These are phyloP conservation scores for Xylaria venustula DNA, from an alignment of 495 filamentous ascomycete species.

Conservation along the genomic window DNA sequence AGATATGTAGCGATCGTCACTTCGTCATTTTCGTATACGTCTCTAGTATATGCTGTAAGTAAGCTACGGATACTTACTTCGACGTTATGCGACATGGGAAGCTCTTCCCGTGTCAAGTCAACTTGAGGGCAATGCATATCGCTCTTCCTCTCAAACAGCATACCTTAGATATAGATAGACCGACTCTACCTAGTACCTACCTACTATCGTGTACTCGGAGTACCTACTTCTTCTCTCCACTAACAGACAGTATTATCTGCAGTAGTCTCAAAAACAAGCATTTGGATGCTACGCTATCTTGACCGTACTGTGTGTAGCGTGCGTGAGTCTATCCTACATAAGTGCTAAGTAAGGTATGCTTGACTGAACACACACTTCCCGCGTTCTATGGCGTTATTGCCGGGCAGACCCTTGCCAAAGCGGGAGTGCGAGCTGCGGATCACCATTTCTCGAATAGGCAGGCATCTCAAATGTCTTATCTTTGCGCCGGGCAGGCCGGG, in stretches of 20 bases:
- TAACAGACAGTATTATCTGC: neutral
- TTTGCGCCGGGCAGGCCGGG: neutral
- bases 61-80: neutral
- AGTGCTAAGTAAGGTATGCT: no score
- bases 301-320: neutral
- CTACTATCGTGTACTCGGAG: no score
- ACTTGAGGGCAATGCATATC: neutral
- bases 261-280: neutral
- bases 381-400: no score
- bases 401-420: neutral
- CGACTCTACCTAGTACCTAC: no score
- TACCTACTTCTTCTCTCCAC: no score
- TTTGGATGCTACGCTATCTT: neutral
- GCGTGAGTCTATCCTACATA: no score
- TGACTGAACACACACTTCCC: no score
- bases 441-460: slow-evolving; percentile 12
- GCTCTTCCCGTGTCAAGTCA: neutral
- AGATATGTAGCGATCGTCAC: slow-evolving; percentile 1
- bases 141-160: neutral
- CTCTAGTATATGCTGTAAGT: no score
- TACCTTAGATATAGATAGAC: neutral
- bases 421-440: neutral
- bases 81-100: no score
- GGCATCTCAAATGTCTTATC: slow-evolving; percentile 8
- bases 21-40: neutral